A percentile compares a stretch with the other conserved stretches of the same genome.
Conservation (phyloP, 768 basidiomycete genomes). For the Exidia glandulosa region DNA sequence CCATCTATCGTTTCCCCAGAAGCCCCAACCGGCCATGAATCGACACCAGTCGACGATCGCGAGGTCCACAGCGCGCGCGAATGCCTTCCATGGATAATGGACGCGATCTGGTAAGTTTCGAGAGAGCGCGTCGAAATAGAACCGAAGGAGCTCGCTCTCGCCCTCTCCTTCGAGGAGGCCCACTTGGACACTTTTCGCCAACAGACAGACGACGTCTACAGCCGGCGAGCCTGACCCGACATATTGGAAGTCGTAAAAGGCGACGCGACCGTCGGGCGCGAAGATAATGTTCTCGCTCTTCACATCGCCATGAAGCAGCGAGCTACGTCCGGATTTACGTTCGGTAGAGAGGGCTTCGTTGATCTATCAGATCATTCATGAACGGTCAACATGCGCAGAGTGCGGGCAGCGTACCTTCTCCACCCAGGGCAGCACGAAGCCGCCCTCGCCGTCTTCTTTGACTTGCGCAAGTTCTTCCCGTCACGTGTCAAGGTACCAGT, state of each 20-base stretch:
- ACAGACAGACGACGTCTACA: slow-evolving; percentile 2
- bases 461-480: slow-evolving; percentile 1
- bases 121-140: background rate
- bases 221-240: background rate
- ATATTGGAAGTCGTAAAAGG: slow-evolving; percentile 4
- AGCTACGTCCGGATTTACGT: background rate
- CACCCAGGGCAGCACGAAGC: background rate
- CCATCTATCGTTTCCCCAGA: slow-evolving; percentile 4
- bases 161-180: background rate
- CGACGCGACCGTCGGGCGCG: background rate
- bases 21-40: slow-evolving; percentile 6
- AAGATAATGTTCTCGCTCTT: slow-evolving; percentile 4
- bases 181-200: background rate
- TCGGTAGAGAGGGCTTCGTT: background rate
- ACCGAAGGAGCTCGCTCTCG: background rate
- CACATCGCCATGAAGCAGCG: slow-evolving; percentile 4
- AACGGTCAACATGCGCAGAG: too few species aligned
- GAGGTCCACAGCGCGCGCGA: slow-evolving; percentile 1
- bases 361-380: background rate
- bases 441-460: background rate
- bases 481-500: slow-evolving; percentile 5
- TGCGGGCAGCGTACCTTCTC: slow-evolving; percentile 1
- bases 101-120: background rate
- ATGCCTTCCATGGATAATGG: background rate
- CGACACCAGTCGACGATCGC: slow-evolving; percentile 5